Conservation (phyloP, 371 early-diverging fungal species). For the Rhizopus microsporus region DNA sequence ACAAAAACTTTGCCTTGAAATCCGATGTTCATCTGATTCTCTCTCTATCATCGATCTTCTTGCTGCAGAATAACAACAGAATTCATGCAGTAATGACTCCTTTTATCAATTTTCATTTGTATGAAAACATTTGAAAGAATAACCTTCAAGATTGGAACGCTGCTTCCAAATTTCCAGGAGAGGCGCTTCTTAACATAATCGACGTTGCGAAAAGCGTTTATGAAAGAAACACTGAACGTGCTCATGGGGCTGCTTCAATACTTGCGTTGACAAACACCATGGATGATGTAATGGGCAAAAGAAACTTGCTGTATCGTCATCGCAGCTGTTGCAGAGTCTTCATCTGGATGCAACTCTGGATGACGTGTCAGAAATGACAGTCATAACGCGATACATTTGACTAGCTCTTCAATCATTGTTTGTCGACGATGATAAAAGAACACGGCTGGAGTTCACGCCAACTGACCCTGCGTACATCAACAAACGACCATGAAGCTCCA, state of each 20-base stretch:
- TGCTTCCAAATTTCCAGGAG: slow-evolving; percentile 13
- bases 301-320: slow-evolving; percentile 15
- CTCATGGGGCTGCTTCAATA: slow-evolving; percentile 12
- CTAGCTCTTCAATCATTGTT: slow-evolving; percentile 12
- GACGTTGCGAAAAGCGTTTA: slow-evolving; percentile 14
- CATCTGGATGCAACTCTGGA: neutral
- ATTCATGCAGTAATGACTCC: slow-evolving; percentile 15
- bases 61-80: slow-evolving; percentile 20
- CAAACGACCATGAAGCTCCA: too few relatives aligned
- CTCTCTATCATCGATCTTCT: slow-evolving; percentile 20
- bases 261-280: slow-evolving; percentile 11
- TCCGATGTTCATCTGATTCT: too few relatives aligned
- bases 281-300: slow-evolving; percentile 19
- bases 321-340: neutral
- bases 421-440: too few relatives aligned
- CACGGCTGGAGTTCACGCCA: too few relatives aligned
- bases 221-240: slow-evolving; percentile 6
- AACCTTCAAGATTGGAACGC: slow-evolving; percentile 12
- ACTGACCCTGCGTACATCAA: too few relatives aligned
- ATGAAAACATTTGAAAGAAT: slow-evolving; percentile 11
- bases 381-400: slow-evolving; percentile 25
- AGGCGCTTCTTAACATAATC: slow-evolving; percentile 9
- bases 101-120: slow-evolving; percentile 9
- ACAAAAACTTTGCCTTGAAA: too few relatives aligned
- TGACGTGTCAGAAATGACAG: slow-evolving; percentile 17